phyloP scores from a whole-genome alignment of 345 rosid species.

The Gossypium thurberi region DNA sequence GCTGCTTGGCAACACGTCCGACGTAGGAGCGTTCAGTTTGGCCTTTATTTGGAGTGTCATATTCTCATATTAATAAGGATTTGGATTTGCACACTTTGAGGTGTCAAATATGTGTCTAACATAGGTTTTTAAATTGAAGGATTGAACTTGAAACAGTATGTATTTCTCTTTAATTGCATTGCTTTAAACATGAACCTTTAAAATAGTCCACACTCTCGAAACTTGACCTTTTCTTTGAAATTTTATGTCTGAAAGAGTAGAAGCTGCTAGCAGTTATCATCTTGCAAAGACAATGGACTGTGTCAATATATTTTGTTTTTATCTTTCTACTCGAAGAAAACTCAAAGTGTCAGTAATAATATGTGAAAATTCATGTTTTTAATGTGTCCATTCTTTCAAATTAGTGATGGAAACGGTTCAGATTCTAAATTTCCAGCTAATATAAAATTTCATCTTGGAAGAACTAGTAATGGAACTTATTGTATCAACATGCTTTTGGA shows the following conservation, averaged over 20 bases:
- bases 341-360: neutral
- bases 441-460: neutral
- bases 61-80: neutral
- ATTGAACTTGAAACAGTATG: neutral
- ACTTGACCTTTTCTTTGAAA: neutral
- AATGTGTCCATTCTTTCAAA: neutral
- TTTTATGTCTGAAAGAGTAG: neutral
- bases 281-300: neutral
- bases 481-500: slow-evolving; percentile 10
- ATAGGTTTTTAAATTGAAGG: neutral
- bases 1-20: neutral
- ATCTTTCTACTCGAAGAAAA: neutral
- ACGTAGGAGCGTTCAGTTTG: neutral
- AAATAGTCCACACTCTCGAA: neutral
- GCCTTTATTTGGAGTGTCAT: neutral
- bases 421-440: neutral
- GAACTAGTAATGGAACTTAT: neutral
- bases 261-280: neutral
- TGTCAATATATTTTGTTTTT: neutral
- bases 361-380: neutral
- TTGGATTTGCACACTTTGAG: neutral
- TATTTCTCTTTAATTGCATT: neutral
- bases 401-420: neutral
- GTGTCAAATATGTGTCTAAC: neutral
- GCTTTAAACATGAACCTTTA: neutral